Evolutionary conservation across 2,329 filamentous ascomycete genomes (phyloP).

Genomic region (Zymoseptoria passerinii): DNA sequence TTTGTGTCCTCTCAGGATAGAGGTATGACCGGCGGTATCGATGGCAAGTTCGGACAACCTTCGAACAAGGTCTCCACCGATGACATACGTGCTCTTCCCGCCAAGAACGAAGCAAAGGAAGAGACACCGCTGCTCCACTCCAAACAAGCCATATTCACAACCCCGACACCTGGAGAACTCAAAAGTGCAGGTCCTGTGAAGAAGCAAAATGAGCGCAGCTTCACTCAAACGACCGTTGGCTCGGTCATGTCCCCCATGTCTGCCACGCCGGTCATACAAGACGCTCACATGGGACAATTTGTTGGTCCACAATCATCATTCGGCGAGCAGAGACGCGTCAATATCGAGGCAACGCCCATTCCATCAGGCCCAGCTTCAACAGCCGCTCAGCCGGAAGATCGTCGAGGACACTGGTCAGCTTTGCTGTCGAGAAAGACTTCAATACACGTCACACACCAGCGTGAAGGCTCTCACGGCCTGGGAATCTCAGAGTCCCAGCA

Average conservation of each 20-base stretch:
- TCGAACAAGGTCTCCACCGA: neutral
- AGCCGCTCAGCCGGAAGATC: constrained; percentile 7
- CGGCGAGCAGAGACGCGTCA: constrained; percentile 20
- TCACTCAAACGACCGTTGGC: constrained; percentile 14
- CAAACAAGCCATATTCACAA: constrained; percentile 15
- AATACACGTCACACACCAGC: constrained; percentile 9
- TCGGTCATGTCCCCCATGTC: constrained; percentile 23
- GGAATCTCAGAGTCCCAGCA: constrained; percentile 16
- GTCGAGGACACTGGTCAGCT: neutral
- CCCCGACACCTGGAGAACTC: constrained; percentile 23
- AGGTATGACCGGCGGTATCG: neutral
- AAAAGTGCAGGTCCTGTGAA: constrained; percentile 4
- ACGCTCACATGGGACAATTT: constrained; percentile 23
- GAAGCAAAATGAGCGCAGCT: constrained; percentile 1
- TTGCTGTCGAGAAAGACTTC: constrained; percentile 9
- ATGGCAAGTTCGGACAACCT: neutral
- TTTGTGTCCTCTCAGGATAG: constrained; percentile 3
- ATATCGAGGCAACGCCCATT: constrained; percentile 14
- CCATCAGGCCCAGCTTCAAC: constrained; percentile 12
- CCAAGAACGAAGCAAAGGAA: neutral
- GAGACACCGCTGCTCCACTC: neutral
- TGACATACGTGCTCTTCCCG: neutral
- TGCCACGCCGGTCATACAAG: constrained; percentile 23
- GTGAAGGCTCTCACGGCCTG: constrained; percentile 20
- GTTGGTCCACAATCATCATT: constrained; percentile 21